Evolutionary conservation across 2,329 filamentous ascomycete genomes (phyloP).

Genomic region (Neurospora sp.): DNA sequence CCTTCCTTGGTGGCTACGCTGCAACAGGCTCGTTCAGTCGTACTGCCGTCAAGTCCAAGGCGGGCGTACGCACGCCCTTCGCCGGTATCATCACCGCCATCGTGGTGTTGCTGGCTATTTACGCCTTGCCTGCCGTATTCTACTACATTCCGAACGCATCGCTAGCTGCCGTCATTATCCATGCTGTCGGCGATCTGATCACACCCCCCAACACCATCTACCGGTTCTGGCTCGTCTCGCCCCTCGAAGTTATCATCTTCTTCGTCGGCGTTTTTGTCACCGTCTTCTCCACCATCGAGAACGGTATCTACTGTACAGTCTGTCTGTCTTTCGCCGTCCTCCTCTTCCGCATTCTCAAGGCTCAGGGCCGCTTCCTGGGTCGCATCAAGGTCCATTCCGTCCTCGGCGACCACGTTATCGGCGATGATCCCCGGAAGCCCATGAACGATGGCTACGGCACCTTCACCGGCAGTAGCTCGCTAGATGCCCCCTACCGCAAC

Average conservation of each 20-base stretch:
- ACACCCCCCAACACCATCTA: conserved; percentile 86
- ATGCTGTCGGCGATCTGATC: conserved; percentile 87
- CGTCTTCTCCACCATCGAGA: conserved; percentile 79
- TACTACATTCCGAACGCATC: conserved; percentile 82
- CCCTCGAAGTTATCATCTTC: conserved; percentile 84
- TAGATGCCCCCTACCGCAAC: conserved; percentile 51
- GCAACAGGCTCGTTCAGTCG: conserved; percentile 93
- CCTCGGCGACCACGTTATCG: conserved; percentile 62
- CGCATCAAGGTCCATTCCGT: conserved; percentile 77
- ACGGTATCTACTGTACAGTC: conserved; percentile 85
- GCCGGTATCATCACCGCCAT: conserved; percentile 80
- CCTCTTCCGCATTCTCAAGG: conserved; percentile 73
- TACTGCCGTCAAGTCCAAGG: conserved; percentile 95
- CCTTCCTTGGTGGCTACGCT: conserved; percentile 85
- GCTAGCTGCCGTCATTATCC: conserved; percentile 84
- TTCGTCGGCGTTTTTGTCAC: conserved; percentile 87
- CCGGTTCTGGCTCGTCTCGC: conserved; percentile 90
- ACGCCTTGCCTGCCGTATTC: conserved; percentile 79
- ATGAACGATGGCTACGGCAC: conserved; percentile 41
- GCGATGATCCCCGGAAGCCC: conserved; percentile 41
- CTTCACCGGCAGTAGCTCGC: conserved; percentile 31
- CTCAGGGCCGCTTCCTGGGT: conserved; percentile 75
- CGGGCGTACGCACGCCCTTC: conserved; percentile 83
- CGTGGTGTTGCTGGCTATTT: conserved; percentile 82
- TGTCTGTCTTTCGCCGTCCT: conserved; percentile 66